A percentile compares a stretch with the other conserved stretches of the same genome.
Conservation (phyloP, 169 alveolate species). For the Plasmodium sp. region DNA sequence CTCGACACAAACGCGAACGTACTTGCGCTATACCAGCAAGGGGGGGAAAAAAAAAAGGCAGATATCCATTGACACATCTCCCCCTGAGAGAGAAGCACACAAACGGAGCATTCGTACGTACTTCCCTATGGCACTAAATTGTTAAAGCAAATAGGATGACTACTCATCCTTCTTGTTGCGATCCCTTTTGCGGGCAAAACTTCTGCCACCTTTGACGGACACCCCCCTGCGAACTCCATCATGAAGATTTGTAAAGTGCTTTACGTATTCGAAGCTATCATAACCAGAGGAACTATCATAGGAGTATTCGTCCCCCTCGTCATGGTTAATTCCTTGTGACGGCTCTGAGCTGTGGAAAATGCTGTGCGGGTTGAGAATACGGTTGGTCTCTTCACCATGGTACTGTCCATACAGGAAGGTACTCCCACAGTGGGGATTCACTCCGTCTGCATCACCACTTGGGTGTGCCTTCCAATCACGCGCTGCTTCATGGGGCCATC, state of each 20-base stretch:
- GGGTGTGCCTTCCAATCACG: neutral
- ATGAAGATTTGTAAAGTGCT: constrained; percentile 66
- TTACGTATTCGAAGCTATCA: constrained; percentile 72
- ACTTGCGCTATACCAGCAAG: neutral
- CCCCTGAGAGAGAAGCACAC: neutral
- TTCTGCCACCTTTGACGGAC: neutral
- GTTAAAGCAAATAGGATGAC: neutral
- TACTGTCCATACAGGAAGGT: neutral
- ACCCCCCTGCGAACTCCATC: neutral
- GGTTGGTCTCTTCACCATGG: neutral
- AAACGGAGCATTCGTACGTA: neutral
- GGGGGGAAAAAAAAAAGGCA: neutral
- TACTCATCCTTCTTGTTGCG: constrained; percentile 4
- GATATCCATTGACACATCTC: neutral
- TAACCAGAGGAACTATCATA: constrained; percentile 72
- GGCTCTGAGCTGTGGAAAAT: neutral
- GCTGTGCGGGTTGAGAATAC: neutral
- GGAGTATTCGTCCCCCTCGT: constrained; percentile 20
- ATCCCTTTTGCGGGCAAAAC: neutral
- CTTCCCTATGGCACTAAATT: neutral
- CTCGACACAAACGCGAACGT: neutral
- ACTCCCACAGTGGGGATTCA: neutral
- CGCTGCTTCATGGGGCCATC: neutral
- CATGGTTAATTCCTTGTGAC: neutral
- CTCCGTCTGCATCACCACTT: neutral